Evolutionary conservation across 371 early-diverging fungal species (phyloP), one percentile per base, ranked within the genome.

Genomic region (Mucor circinelloides): DNA sequence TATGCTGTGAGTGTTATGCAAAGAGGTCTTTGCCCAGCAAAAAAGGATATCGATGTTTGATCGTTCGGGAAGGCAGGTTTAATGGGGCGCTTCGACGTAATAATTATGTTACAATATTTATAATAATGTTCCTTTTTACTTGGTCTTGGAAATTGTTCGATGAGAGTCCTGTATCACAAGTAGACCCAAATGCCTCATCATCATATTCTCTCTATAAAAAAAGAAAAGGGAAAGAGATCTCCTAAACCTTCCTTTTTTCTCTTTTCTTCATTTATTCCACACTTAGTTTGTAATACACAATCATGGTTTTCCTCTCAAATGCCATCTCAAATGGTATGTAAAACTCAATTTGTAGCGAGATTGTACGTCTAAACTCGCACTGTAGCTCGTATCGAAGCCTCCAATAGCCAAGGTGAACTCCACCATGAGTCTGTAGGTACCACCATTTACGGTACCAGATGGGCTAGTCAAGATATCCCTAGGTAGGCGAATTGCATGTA

Each of bases 391-490:
- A 63, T 78, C 32, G 58, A 66, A 32, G 63, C 66, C 31, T 38
- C 68, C 19, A 66, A 67, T 27, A 59, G 32, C 19, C 69, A 72
- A 23, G 71, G 68, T 17, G 71, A 69, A 12, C 60, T 46, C n/a
- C 67, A 60, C 48, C 58, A 54, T 57, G 74, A 76, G 10, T 23
- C 60, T 40, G 64, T 75, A 31, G 68, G 67, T 40, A 81, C 79
- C 21, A 72, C 77, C 12, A 57, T 81, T 25, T 81, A 81, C 38
- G 81, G 81, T 40, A 73, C 79, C 27, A 73, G 77, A 34, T 81
- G 81, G 81, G 81, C 79, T 31, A 56, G 68, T 34, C 67, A 78
- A 46, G 79, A 76, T 28, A 75, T 81, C 32, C 81, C 81, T 31
- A 68, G 81, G 81, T 80, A 70, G 61, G 67, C 0, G 7, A 10